Evolutionary conservation across 805 yeast genomes (phyloP), one percentile per base, ranked within the genome.

Genomic region (Kazachstania psychrophila): DNA sequence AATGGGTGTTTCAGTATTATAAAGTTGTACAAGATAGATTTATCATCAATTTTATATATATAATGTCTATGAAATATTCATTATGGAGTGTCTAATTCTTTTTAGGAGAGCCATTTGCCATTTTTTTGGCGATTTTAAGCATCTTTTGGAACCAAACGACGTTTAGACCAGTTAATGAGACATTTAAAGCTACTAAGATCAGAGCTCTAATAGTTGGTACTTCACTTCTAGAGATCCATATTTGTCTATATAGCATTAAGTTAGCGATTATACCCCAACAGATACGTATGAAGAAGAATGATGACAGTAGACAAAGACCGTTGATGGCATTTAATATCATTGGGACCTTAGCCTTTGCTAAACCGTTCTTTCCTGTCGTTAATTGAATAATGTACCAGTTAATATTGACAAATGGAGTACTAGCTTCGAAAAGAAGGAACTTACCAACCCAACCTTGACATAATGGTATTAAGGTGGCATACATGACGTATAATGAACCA

Each of bases 361-460:
- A 8, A 5, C 14, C 39, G 14, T 46, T 28, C 3, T 75, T 59
- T 3, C 81, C 83, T 1, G 68, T 68, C 1, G 95, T 92, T 13
- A 87, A 65, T 49, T 83, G 79, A 23, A 81, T 70, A 23, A 86
- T 77, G 59, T 80, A 88, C 96, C 96, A 92, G 59, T 92, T 85
- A 54, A 84, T 58, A 60, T 92, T 94, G 43, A 92, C 95, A 61
- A 92, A 92, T 7, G 97, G 97, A 2, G 96, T 84, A 32, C 94
- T 80, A 28, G 83, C 70, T 62, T 92, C 98, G 60, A 82, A 92
- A 34, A 83, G 56, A 49, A 92, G 68, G 56, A 88, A 92, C 15
- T 79, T 75, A 1, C 95, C 89, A 19, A 83, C 72, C 75, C 82
- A 80, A 34, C 87, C 80, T 59, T 79, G 76, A 54, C 85, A 74